Evolutionary conservation across 768 basidiomycete species (phyloP).

Genomic region (Pleurotus salmoneostramineus): DNA sequence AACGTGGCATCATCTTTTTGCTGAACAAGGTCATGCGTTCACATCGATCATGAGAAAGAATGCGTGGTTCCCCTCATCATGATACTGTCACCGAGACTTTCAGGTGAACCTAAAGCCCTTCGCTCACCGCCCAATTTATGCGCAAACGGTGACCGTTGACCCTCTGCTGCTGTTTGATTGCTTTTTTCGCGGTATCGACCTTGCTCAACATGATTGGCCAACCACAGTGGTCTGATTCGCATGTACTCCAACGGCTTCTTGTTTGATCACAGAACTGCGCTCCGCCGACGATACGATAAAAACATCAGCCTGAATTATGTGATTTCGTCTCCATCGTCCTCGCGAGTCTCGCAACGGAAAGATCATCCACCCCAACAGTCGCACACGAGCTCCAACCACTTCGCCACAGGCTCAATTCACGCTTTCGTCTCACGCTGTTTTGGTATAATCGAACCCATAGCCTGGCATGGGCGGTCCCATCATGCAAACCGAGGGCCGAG

Average conservation of each 20-base stretch:
- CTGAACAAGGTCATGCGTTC: background rate
- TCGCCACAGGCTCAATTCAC: background rate
- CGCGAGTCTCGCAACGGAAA: background rate
- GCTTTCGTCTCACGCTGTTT: constrained; percentile 1
- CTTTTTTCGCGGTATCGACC: background rate
- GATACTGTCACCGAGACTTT: constrained; percentile 2
- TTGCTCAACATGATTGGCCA: background rate
- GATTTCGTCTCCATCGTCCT: background rate
- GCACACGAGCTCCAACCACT: background rate
- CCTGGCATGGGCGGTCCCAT: background rate
- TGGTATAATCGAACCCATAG: background rate
- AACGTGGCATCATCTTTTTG: constrained; percentile 5
- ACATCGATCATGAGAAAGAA: constrained; percentile 8
- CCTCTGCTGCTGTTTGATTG: background rate
- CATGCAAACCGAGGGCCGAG: background rate
- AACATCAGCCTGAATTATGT: background rate
- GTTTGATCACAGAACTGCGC: background rate
- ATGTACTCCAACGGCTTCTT: background rate
- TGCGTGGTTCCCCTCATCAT: background rate
- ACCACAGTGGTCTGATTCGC: background rate
- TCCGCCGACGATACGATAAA: background rate
- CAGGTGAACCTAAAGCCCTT: background rate
- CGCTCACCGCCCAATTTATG: background rate
- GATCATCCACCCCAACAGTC: background rate
- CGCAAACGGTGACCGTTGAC: no score